Evolutionary conservation across 495 filamentous ascomycete species (phyloP), one percentile per base, ranked within the genome.

Genomic region (Neurospora sp.): DNA sequence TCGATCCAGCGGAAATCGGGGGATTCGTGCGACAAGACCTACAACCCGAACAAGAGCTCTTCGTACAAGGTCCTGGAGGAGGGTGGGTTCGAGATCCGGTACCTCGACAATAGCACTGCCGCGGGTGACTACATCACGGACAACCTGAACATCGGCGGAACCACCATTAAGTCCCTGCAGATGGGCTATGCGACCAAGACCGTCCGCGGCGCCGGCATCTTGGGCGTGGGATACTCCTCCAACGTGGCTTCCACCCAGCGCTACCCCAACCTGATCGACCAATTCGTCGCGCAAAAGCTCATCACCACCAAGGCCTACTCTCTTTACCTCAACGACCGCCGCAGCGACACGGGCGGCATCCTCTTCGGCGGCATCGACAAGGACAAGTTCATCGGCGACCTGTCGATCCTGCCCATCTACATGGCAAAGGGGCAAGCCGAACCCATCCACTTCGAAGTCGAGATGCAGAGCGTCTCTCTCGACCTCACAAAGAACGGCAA

Each of bases 321-420:
- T 72, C 83, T 97, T 10, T 97, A 93, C 86, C 85, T 97, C 37
- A 85, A 88, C 78, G 85, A 87, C 75, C 78, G 84, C 8, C 82
- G 89, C 38, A 85, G 91, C 65, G 87, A 86, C 65, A 89, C 90
- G 1, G 96, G 96, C 20, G 88, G 88, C 40, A 91, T 99, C 71
- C 85, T 99, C 40, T 98, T 99, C 76, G 96, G 96, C 53, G 96
- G 95, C 40, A 87, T 98, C 40, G 92, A 99, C 78, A 92, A 89
- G 0, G 87, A 87, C 71, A 98, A 97, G 80, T 99, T 91, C 81
- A 86, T 87, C 48, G 96, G 94, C 42, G 75, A 83, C 16, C 88
- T 99, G 3, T 75, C 87, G 44, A 90, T 89, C 4, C 79, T 98
- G 1, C 92, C 93, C 27, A 88, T 98, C 40, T 41, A 80, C 31